A percentile compares a stretch with the other conserved stretches of the same genome.
Evolutionary conservation across 345 rosid genomes (phyloP).

Genomic region (Crucihimalaya himalaica): DNA sequence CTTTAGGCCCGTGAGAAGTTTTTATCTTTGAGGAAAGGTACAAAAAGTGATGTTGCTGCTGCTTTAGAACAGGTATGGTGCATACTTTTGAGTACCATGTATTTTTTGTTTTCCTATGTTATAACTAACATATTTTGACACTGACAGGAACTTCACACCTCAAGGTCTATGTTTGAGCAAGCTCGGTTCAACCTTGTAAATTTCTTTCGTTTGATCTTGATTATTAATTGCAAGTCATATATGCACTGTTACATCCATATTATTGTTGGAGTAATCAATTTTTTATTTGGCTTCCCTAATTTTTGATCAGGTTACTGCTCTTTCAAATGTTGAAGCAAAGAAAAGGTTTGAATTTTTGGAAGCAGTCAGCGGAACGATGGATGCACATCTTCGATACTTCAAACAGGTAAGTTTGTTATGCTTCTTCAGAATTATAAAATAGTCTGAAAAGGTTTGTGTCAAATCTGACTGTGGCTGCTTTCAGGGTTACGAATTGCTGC

Average conservation of each 20-base stretch:
- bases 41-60: slow-evolving; percentile 67
- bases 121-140: slow-evolving; percentile 25
- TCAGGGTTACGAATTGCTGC: slow-evolving; percentile 94
- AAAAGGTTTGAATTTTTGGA: slow-evolving; percentile 96
- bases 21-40: slow-evolving; percentile 91
- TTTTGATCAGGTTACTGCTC: slow-evolving; percentile 68
- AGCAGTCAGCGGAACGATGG: slow-evolving; percentile 99
- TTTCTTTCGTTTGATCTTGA: slow-evolving; percentile 13
- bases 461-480: slow-evolving; percentile 33
- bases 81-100: slow-evolving; percentile 11
- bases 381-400: slow-evolving; percentile 98
- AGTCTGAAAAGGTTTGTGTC: slow-evolving; percentile 30
- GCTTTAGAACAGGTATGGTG: slow-evolving; percentile 78
- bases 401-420: slow-evolving; percentile 61
- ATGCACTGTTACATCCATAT: background rate
- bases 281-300: slow-evolving; percentile 5
- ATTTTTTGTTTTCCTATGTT: background rate
- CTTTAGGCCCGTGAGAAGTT: slow-evolving; percentile 94
- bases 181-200: slow-evolving; percentile 90
- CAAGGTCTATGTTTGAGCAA: slow-evolving; percentile 92
- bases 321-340: slow-evolving; percentile 95
- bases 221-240: slow-evolving; percentile 8
- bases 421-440: slow-evolving; percentile 14
- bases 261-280: background rate
- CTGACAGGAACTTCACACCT: slow-evolving; percentile 81